Evolutionary conservation across 1,284 basidiomycete genomes (phyloP), one percentile per base, ranked within the genome.

Genomic region (Rhodotorula sp.): DNA sequence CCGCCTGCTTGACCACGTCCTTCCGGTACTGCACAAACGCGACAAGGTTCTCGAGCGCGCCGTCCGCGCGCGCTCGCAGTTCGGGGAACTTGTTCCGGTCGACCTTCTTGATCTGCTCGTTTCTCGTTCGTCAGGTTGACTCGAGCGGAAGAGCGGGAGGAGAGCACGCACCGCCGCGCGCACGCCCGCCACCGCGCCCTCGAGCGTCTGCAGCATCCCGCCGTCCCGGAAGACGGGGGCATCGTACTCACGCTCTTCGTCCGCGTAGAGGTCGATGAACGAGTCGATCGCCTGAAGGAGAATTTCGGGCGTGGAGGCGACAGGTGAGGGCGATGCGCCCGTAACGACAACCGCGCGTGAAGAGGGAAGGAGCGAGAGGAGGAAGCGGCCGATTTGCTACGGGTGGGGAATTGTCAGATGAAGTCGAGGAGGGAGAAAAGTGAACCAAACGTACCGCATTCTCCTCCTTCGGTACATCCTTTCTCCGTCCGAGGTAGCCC

Each of bases 221-320:
- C 76, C 86, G 58, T 87, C 80, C 27, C 88, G 85, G 83, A 97
- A 98, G 21, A 84, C 84, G 76, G 89, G 90, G 69, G 86, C 78
- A 81, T 99, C 95, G 81, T 91, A 97, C 0, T 89, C 85, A 61
- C 88, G 82, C 17, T 83, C 86, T 82, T 99, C 97, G 82, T 99
- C 96, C 3, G 94, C 92, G 81, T 92, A 99, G 62, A 96, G 90
- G 81, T 98, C 96, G 75, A 98, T 92, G 61, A 98, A 82, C 37
- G 91, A 91, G 50, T 96, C 94, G 44, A 89, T 83, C 1, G 88
- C 87, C 77, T 96, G 92, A 29, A 97, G 85, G 67, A 91, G 84
- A 0, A 89, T 85, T 79, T 97, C 94, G 4, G 88, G 85, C 58
- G 85, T 86, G 79, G 37, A 81, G 74, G 64, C 82, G 15, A 63